Percentiles rank a stretch among this genome's conserved stretches.
These are phyloP conservation scores for Musa schizocarpa DNA, from an alignment of 176 grass and related monocot species.

Conservation along the genomic window DNA sequence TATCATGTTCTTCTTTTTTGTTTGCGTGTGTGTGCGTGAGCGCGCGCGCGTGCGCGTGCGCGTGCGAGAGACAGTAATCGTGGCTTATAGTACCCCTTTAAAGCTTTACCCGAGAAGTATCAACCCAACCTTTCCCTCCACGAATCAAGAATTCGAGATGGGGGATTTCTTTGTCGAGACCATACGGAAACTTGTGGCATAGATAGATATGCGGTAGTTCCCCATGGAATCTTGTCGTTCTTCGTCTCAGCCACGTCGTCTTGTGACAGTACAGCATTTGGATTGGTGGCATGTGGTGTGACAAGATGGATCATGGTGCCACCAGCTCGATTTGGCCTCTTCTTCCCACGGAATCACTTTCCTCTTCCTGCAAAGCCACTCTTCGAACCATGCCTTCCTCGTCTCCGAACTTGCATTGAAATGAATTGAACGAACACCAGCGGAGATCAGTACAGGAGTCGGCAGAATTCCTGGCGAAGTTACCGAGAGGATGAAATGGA, in stretches of 20 bases:
- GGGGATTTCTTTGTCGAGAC: too few relatives aligned
- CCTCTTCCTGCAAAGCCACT: background rate
- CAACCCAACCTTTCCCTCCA: too few relatives aligned
- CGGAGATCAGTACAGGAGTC: background rate
- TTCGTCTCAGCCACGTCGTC: background rate
- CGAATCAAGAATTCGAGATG: too few relatives aligned
- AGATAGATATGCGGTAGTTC: too few relatives aligned
- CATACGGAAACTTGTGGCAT: too few relatives aligned
- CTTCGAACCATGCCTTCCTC: background rate
- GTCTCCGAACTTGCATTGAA: background rate
- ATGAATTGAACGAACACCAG: background rate
- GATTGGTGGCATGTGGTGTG: background rate
- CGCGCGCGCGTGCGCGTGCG: too few relatives aligned
- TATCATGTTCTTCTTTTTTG: too few relatives aligned
- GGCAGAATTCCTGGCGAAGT: too few relatives aligned
- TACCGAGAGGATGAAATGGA: background rate
- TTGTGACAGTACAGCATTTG: background rate
- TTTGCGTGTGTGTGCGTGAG: too few relatives aligned
- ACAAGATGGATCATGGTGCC: background rate
- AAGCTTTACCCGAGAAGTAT: too few relatives aligned
- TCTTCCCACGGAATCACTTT: background rate
- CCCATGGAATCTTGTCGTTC: background rate
- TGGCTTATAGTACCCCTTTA: too few relatives aligned
- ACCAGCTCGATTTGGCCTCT: background rate
- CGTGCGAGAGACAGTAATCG: too few relatives aligned